Base-by-base conservation (phyloP, 495 filamentous ascomycete species). In the Podospora conica region DNA sequence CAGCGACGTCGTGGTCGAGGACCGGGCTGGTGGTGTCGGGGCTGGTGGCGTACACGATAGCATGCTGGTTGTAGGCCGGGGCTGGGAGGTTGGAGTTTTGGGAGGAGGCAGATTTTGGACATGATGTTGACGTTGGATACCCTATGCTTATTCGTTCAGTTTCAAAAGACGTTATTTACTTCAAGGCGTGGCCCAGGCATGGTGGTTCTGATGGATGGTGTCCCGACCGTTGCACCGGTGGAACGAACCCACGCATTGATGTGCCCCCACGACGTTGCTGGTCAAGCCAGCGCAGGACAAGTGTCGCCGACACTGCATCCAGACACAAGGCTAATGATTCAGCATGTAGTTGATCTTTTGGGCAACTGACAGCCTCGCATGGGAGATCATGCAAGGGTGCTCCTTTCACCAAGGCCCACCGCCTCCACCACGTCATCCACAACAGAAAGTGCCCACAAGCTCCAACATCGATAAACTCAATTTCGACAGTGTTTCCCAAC, bases 401-500 rank as follows among this genome's bases (percentile, higher is more conserved):
- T 48, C 40, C 40, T n/a, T 48, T 48, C 40, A 48, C 15, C 15
- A n/a, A 48, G 40, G 40, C n/a, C 5, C 40, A 48, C 33, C 33
- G 18, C 29, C 40, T 48, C 40, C 40, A 48, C 40, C 40, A n/a
- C 18, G 29, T 12, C 29, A 33, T 33, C 29, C 29, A 33, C 29
- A 3, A 11, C 29, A 27, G 2, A n/a, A n/a, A n/a, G n/a, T n/a
- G n/a, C 25, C 25, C 25, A 27, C 6, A 2, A 2, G 25, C 2
- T 27, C 3, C 3, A 9, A 2, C 40, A 48, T 0, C 40, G 40
- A 48, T 48, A 48, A 48, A n/a, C 40, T 2, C 40, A 8, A 48
- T n/a, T n/a, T 48, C 2, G 2, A 7, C 40, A 5, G 0, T 18
- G 6, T 7, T 0, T 0, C 0, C 15, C 6, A n/a, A n/a, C 2